Evolutionary conservation across 2,329 filamentous ascomycete species (phyloP), one percentile per base, ranked within the genome.

Genomic region (Colletotrichum sublineola): DNA sequence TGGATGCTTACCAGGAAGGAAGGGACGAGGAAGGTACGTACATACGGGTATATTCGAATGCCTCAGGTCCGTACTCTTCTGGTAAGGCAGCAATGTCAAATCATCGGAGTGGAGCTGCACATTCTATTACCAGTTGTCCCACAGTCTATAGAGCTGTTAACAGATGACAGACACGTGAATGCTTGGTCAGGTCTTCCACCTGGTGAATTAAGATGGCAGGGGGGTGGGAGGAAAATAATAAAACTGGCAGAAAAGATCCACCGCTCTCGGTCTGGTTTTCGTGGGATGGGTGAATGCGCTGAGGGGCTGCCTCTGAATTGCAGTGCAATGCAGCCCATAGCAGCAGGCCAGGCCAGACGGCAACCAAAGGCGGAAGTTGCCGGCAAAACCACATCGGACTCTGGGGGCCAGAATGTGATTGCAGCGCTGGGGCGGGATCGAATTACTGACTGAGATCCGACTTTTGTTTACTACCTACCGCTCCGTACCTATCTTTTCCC

Each of bases 371-470:
- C 70, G 70, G 70, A 73, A 65, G 55, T 73, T 70, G 70, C 70
- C 70, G 68, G 66, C 42, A 63, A 68, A 67, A 63, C 29, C 64
- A 56, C 64, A 53, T 61, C 67, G 60, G 69, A 69, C 53, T 60
- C 69, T 63, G 55, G 50, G 42, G 56, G 24, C 63, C 44, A 46
- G 50, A 42, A 57, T 48, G 48, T 61, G 56, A 66, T 70, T 55
- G 68, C 68, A 67, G 52, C 60, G 61, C 66, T 69, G 63, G 63
- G 52, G 38, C 53, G 63, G 63, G 67, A 58, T 38, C 46, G 40
- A 64, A 56, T 64, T 70, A 65, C 55, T 73, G 66, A 69, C 53
- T 72, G 66, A 70, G 60, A 73, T 73, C 56, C 61, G 61, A 70
- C 70, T 73, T 72, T 70, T 73, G 67, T 73, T 70, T 73, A 70